Conservation (phyloP, 129 eudicot genomes). For the Chrysanthemum lavandulifolium region DNA sequence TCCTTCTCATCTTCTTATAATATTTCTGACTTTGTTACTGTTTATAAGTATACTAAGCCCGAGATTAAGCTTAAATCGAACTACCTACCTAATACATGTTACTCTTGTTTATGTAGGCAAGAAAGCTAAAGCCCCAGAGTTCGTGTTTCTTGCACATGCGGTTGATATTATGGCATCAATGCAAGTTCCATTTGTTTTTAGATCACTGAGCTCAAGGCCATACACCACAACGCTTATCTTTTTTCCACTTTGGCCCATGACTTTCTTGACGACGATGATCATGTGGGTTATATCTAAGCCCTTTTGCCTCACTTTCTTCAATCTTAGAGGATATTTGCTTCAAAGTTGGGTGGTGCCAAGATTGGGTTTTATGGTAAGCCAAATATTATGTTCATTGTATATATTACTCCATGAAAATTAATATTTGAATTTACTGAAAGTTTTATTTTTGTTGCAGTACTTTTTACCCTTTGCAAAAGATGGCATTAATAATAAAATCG, state of each 20-base stretch:
- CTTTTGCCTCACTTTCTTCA: slow-evolving; percentile 49
- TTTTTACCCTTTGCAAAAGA: slow-evolving; percentile 74
- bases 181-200: slow-evolving; percentile 58
- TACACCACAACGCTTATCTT: slow-evolving; percentile 39
- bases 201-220: slow-evolving; percentile 70
- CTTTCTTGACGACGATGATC: slow-evolving; percentile 39
- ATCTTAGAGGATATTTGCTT: slow-evolving; percentile 59
- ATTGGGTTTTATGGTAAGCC: slow-evolving; percentile 66
- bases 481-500: slow-evolving; percentile 75
- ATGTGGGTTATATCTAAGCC: slow-evolving; percentile 72
- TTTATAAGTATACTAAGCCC: background rate
- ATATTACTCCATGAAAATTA: background rate
- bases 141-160: slow-evolving; percentile 76
- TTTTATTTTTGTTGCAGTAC: slow-evolving; percentile 45
- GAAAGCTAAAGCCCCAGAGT: slow-evolving; percentile 66
- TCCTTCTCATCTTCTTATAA: no score
- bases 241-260: slow-evolving; percentile 57
- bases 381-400: background rate
- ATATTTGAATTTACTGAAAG: background rate
- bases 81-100: slow-evolving; percentile 1
- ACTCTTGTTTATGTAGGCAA: slow-evolving; percentile 29
- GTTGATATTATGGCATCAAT: slow-evolving; percentile 58
- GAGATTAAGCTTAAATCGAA: background rate
- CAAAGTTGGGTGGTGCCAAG: slow-evolving; percentile 70
- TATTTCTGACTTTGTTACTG: background rate